Evolutionary conservation across 208 protist genomes (phyloP).

Genomic region (Trypanosoma platydactyli): DNA sequence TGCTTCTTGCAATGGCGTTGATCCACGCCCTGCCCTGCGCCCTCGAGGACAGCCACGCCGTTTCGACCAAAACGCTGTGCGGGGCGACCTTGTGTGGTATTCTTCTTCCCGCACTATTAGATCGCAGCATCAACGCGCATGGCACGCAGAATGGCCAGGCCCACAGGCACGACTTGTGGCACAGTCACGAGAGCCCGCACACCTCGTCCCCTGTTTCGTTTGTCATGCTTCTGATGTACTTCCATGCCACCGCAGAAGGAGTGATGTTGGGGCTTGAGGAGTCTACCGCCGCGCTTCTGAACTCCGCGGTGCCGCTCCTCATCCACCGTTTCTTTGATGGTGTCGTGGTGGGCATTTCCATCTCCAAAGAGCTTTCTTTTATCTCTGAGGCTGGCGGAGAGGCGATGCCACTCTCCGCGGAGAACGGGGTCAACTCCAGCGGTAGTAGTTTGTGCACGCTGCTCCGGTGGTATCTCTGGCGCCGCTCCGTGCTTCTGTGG

Average conservation of each 20-base stretch:
- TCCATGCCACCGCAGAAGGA: constrained; percentile 70
- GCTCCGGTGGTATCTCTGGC: constrained; percentile 22
- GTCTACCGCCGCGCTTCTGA: constrained; percentile 32
- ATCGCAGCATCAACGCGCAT: constrained; percentile 16
- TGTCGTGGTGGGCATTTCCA: constrained; percentile 63
- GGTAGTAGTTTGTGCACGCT: neutral
- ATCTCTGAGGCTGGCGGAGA: neutral
- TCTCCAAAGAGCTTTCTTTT: constrained; percentile 50
- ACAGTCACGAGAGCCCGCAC: constrained; percentile 2
- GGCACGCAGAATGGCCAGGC: neutral
- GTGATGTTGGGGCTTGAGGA: constrained; percentile 54
- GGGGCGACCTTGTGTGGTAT: constrained; percentile 51
- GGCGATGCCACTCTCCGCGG: neutral
- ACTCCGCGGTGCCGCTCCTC: constrained; percentile 44
- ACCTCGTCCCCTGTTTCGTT: constrained; percentile 27
- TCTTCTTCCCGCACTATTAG: constrained; percentile 61
- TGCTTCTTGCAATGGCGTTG: constrained; percentile 64
- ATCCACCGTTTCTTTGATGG: constrained; percentile 75
- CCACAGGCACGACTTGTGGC: constrained; percentile 1
- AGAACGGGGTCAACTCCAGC: neutral
- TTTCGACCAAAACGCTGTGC: constrained; percentile 22
- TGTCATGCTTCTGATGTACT: constrained; percentile 66
- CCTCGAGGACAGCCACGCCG: constrained; percentile 10
- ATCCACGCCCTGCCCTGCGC: constrained; percentile 58
- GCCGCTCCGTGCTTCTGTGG: constrained; percentile 33